phyloP scores from a whole-genome alignment of 805 yeast genomes.

The Candida oleophila region DNA sequence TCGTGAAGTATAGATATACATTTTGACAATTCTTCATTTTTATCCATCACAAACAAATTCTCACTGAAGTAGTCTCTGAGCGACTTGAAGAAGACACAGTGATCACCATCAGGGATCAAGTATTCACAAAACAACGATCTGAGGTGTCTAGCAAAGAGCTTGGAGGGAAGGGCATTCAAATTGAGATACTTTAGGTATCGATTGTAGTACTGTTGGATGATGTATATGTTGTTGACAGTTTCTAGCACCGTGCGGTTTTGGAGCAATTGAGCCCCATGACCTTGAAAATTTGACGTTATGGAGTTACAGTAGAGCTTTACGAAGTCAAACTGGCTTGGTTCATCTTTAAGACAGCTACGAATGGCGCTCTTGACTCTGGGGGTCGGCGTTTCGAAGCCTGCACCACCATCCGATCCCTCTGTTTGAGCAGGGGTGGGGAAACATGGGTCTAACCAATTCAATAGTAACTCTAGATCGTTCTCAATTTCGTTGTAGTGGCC shows the following conservation, averaged over 20 bases:
- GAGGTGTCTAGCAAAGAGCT: conserved; percentile 27
- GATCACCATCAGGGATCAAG: conserved; percentile 10
- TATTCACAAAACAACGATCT: conserved; percentile 24
- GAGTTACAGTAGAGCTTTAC: conserved; percentile 33
- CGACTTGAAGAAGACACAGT: background rate
- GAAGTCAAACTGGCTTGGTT: conserved; percentile 30
- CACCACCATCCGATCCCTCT: background rate
- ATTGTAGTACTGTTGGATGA: conserved; percentile 22
- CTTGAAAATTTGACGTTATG: conserved; percentile 20
- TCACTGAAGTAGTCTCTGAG: conserved; percentile 1
- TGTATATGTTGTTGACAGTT: conserved; percentile 15
- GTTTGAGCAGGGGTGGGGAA: too few relatives aligned
- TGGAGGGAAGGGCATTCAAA: conserved; percentile 17
- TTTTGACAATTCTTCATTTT: background rate
- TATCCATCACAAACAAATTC: background rate
- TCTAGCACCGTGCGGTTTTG: conserved; percentile 8
- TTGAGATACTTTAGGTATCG: conserved; percentile 22
- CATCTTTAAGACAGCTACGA: conserved; percentile 34
- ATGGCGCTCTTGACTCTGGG: conserved; percentile 37
- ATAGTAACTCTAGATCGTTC: conserved; percentile 32
- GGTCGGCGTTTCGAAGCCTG: conserved; percentile 23
- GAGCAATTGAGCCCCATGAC: conserved; percentile 8
- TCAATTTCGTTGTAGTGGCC: conserved; percentile 23
- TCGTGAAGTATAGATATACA: conserved; percentile 4
- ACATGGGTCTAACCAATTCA: conserved; percentile 33